Evolutionary conservation across 139 green algal species (phyloP).

Genomic region (Chlorella sp.): DNA sequence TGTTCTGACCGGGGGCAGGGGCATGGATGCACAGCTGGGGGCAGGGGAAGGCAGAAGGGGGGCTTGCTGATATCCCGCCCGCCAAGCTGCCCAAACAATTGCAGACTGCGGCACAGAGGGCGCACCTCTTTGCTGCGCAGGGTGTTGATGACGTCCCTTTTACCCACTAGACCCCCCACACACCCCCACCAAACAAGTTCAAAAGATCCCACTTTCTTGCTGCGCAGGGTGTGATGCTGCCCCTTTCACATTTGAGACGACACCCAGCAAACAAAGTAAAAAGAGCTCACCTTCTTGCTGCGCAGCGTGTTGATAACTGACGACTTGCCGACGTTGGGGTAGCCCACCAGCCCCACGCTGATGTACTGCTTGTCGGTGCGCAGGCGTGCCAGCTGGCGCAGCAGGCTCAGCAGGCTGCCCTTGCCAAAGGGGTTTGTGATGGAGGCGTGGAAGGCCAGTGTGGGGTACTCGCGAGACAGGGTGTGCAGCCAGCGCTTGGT

Average conservation of each 20-base stretch:
- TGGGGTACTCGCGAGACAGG: slow-evolving; percentile 93
- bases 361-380: slow-evolving; percentile 97
- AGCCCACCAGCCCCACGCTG: slow-evolving; percentile 97
- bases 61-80: background rate
- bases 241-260: background rate
- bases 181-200: too few species aligned
- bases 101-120: too few species aligned
- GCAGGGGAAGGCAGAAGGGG: background rate
- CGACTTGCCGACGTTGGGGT: slow-evolving; percentile 99
- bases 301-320: slow-evolving; percentile 99
- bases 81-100: background rate
- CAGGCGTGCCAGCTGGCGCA: slow-evolving; percentile 84
- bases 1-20: slow-evolving; percentile 97
- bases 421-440: slow-evolving; percentile 99
- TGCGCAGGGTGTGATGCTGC: too few species aligned
- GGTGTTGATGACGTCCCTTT: too few species aligned
- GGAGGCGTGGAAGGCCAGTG: slow-evolving; percentile 96
- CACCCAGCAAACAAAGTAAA: background rate
- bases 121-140: too few species aligned
- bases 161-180: too few species aligned
- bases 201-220: too few species aligned
- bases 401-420: slow-evolving; percentile 84
- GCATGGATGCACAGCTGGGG: slow-evolving; percentile 93
- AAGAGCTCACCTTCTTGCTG: slow-evolving; percentile 90
- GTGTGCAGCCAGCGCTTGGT: slow-evolving; percentile 95